Evolutionary conservation across 108 stramenopile species (phyloP).

Genomic region (Fragilaria radians): DNA sequence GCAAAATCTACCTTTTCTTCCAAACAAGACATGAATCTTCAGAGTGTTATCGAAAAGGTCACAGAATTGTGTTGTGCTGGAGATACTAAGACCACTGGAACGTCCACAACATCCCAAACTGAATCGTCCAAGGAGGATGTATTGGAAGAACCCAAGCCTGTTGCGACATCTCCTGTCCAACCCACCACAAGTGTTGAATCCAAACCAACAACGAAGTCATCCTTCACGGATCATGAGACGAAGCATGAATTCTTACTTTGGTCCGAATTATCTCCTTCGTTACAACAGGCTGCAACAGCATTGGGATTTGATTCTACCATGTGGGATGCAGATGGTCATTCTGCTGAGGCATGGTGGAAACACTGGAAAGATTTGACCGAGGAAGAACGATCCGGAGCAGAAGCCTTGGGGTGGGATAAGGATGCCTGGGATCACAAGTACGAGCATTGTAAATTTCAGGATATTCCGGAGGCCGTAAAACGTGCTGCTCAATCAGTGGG

Average conservation of each 20-base stretch:
- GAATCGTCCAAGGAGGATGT: not conserved
- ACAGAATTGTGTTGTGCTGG: not conserved
- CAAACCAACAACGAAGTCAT: conserved; percentile 1
- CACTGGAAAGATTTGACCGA: conserved; percentile 45
- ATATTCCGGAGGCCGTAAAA: conserved; percentile 34
- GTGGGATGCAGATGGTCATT: conserved; percentile 32
- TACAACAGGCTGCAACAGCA: conserved; percentile 31
- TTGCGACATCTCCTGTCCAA: not conserved
- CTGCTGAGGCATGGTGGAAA: conserved; percentile 10
- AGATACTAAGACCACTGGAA: not conserved
- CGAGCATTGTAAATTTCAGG: conserved; percentile 32
- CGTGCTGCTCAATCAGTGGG: conserved; percentile 40
- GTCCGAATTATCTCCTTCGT: conserved; percentile 27
- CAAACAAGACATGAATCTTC: not conserved
- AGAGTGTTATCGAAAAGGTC: not conserved
- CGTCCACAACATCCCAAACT: not conserved
- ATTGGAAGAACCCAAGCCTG: not conserved
- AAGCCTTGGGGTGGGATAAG: conserved; percentile 47
- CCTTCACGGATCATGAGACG: conserved; percentile 38
- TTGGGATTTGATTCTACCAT: conserved; percentile 35
- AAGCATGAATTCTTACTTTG: conserved; percentile 46
- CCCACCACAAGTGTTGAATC: not conserved
- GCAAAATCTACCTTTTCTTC: too few species aligned
- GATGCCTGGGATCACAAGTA: conserved; percentile 50
- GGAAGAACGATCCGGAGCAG: conserved; percentile 28